Base-by-base conservation (phyloP, 129 eudicot species). In the Flaveria robusta region DNA sequence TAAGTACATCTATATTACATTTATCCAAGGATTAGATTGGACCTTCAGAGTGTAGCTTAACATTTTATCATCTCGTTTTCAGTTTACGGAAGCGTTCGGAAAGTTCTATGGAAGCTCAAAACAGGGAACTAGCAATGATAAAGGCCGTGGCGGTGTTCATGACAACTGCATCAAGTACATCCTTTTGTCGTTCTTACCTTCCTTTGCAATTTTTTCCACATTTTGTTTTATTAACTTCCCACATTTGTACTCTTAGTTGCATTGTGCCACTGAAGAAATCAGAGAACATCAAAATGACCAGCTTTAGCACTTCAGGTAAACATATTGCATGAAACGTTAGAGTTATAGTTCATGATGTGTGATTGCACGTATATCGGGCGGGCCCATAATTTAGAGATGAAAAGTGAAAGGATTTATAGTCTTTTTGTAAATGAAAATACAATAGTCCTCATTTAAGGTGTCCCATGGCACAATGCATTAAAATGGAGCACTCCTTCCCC, bases 11-110 rank as follows among this genome's bases (percentile, higher is more conserved):
- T 50, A 9, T 50, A 16, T 63, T 74, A 47, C 62, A 3, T 74
- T 56, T 16, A 66, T 66, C 23, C 4, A 66, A 52, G 29, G 19
- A 12, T 37, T 68, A 49, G 37, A 37, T 67, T 66, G 60, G 65
- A 23, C 23, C 31, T 26, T 34, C 19, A 20, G 50, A 29, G 15
- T 50, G 66, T 70, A 9, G 78, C 26, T 73, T 49, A 11, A 4
- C 68, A 29, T 23, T 66, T 20, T 81, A 58, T 46, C 76, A 64
- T 76, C 56, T 65, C 71, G 18, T 80, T 74, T 83, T 64, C 91
- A 95, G 99, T 62, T 87, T 56, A 89, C 99, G 3, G 99, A 81
- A 85, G 97, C 96, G 70, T 89, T 91, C 82, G 99, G 97, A 54
- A 95, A 95, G 83, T 82, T 95, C 52, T 95, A 95, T 83, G 88